Percentiles rank a stretch among this genome's conserved stretches.
Evolutionary conservation across 2,329 filamentous ascomycete genomes (phyloP).

Genomic region (Ceratocystis papillata): DNA sequence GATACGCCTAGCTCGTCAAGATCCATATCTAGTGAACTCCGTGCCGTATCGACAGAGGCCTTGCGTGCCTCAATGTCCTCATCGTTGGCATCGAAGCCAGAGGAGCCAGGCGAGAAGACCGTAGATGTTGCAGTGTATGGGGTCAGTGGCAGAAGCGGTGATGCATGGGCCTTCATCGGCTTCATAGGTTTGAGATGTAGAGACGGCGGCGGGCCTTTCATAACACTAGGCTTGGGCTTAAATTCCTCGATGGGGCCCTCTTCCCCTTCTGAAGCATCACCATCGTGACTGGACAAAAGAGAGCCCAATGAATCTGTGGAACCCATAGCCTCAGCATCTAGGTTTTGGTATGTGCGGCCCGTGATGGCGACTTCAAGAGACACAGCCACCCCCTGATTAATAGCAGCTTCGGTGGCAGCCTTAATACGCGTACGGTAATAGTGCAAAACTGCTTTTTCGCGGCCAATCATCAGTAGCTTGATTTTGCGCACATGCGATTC

Average conservation of each 20-base stretch:
- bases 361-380: conserved; percentile 19
- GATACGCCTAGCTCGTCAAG: conserved; percentile 18
- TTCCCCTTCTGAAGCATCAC: conserved; percentile 16
- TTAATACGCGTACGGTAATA: conserved; percentile 37
- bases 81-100: conserved; percentile 15
- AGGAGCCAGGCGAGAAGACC: conserved; percentile 20
- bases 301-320: conserved; percentile 21
- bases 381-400: conserved; percentile 30
- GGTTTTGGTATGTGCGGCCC: conserved; percentile 18
- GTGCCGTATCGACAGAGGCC: conserved; percentile 16
- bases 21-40: conserved; percentile 21
- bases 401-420: conserved; percentile 35
- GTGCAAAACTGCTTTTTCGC: conserved; percentile 43
- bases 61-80: conserved; percentile 18
- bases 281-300: conserved; percentile 16
- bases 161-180: conserved; percentile 15
- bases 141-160: conserved; percentile 7
- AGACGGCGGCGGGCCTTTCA: conserved; percentile 17
- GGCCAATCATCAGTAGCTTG: conserved; percentile 42
- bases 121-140: conserved; percentile 23
- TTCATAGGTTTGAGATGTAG: conserved; percentile 20
- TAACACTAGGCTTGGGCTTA: conserved; percentile 10
- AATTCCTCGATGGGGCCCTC: conserved; percentile 6
- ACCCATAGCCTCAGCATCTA: conserved; percentile 11
- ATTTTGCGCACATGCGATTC: conserved; percentile 29